These are phyloP conservation scores for Hibiscus mutabilis DNA, from an alignment of 345 rosid genomes.

Conservation along the genomic window DNA sequence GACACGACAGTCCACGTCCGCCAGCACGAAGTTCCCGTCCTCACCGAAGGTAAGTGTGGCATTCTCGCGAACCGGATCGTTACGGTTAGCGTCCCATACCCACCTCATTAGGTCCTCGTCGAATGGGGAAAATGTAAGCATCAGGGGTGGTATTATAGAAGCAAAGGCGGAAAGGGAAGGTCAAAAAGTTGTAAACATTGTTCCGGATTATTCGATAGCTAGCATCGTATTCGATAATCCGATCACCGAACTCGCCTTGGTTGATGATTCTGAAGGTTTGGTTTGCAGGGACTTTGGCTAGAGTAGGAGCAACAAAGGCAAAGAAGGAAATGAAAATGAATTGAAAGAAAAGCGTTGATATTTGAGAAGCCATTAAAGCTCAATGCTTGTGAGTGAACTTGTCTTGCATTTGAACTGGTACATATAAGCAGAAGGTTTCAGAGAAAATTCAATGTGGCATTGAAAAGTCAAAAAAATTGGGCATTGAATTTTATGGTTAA, in stretches of 20 bases:
- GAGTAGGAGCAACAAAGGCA: neutral
- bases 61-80: slow-evolving; percentile 24
- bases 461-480: neutral
- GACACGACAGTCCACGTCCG: slow-evolving; percentile 18
- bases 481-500: neutral
- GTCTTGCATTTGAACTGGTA: neutral
- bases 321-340: neutral
- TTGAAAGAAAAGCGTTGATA: neutral
- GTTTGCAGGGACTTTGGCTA: slow-evolving; percentile 7
- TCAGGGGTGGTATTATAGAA: slow-evolving; percentile 26
- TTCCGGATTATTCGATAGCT: slow-evolving; percentile 1
- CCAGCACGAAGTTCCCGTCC: slow-evolving; percentile 30
- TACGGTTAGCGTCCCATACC: slow-evolving; percentile 34
- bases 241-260: slow-evolving; percentile 16
- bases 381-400: neutral
- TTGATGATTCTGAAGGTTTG: slow-evolving; percentile 18
- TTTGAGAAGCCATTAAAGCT: neutral
- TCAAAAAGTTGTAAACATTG: neutral
- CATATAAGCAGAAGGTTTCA: neutral
- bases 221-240: slow-evolving; percentile 16
- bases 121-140: slow-evolving; percentile 20
- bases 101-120: slow-evolving; percentile 15
- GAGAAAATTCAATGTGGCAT: neutral
- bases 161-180: slow-evolving; percentile 20
- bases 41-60: slow-evolving; percentile 21